A percentile compares a stretch with the other conserved stretches of the same genome.
Evolutionary conservation across 257 asterid genomes (phyloP).

Genomic region (Ilex asprella): DNA sequence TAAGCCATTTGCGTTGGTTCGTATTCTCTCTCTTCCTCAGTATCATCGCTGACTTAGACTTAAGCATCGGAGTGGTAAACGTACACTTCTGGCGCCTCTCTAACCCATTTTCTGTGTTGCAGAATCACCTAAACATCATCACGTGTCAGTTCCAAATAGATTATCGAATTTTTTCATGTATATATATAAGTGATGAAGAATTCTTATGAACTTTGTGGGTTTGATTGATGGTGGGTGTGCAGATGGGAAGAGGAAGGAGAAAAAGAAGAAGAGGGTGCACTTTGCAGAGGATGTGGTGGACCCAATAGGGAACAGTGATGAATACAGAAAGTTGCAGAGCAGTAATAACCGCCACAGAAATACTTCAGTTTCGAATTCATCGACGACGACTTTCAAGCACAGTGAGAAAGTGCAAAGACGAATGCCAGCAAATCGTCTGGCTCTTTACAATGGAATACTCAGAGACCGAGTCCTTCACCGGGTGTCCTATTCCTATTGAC

Average conservation of each 20-base stretch:
- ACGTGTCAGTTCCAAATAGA: no score
- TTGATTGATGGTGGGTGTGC: conserved; percentile 3
- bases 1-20: no score
- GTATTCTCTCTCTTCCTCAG: no score
- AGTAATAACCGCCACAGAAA: neutral
- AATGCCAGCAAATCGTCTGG: conserved; percentile 68
- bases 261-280: conserved; percentile 58
- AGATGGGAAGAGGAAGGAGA: conserved; percentile 44
- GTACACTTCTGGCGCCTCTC: no score
- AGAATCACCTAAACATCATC: no score
- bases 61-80: no score
- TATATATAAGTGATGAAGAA: no score
- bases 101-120: no score
- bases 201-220: no score
- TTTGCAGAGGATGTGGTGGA: conserved; percentile 90
- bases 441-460: conserved; percentile 67
- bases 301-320: conserved; percentile 70
- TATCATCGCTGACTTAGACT: no score
- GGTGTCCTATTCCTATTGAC: conserved; percentile 40
- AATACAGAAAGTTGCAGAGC: conserved; percentile 44
- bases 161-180: no score
- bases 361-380: conserved; percentile 6
- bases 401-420: conserved; percentile 15
- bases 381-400: conserved; percentile 7
- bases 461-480: conserved; percentile 51